Evolutionary conservation across 1,284 basidiomycete species (phyloP), one percentile per base, ranked within the genome.

Genomic region (Cryptococcus jaspeensis): DNA sequence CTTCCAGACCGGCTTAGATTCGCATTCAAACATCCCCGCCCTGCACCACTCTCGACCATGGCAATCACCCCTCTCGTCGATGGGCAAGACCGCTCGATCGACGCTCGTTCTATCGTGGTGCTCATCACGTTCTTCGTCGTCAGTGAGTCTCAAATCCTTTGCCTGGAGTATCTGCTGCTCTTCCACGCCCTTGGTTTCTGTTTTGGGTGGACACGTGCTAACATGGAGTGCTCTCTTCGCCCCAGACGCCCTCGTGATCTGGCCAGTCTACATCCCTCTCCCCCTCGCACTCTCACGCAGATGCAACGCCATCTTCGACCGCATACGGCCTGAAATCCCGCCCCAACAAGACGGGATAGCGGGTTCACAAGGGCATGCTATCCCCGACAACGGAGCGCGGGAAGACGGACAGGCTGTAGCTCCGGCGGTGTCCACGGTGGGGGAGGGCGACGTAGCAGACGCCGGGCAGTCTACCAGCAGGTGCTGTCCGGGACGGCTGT

Each of bases 51-150:
- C 44, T 3, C 18, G 12, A 15, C n/a, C 32, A 59, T 59, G 53
- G 53, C 49, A n/a, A 42, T 61, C 23, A 55, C 46, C n/a, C 59
- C 59, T 0, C 50, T 61, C 5, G 43, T 51, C 22, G 59, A 62
- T 48, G 63, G 58, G 6, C 38, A 52, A 22, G 58, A 65, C 50
- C 51, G 65, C 25, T 47, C 58, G 1, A 74, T 75, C 37, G 71
- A 76, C 55, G 74, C 72, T 41, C 60, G 70, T 45, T 71, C 85
- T 15, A 84, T 90, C 56, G 82, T 85, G 28, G 86, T 86, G 0
- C 76, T 92, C 35, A 79, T 88, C 43, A 70, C 89, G 15, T 92
- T 92, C 78, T 80, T 90, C 61, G 52, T 86, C 44, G 87, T 89
- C 50, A 92, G 89, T 84, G 60, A 74, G 82, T 79, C 6, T 4